Evolutionary conservation across 768 basidiomycete species (phyloP), one percentile per base, ranked within the genome.

Genomic region (Hericium coralloides): DNA sequence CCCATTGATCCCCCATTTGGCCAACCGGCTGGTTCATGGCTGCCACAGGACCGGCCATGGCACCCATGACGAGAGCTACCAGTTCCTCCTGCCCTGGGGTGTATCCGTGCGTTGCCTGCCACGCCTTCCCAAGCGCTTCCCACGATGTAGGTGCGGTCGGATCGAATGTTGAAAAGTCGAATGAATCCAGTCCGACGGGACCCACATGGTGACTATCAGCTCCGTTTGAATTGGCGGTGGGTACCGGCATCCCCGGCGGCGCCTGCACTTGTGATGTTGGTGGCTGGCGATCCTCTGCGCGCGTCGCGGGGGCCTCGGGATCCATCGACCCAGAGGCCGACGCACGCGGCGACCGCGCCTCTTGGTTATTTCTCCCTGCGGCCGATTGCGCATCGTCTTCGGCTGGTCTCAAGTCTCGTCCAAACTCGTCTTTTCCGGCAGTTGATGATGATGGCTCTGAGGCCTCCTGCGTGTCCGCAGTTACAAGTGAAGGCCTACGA

Each of bases 401-500:
- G 39, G 87, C 83, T 38, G 79, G 72, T 64, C 89, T 79, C 66
- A 90, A 77, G 68, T 92, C 89, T 64, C 90, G 84, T 63, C 90
- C 89, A 70, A 92, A 92, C 70, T 92, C 89, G 78, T 92, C 89
- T 70, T 83, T 89, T 57, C 73, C 83, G n/a, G 68, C 62, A 54
- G 66, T 66, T 38, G 49, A 53, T 36, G 31, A 55, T 41, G 67
- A 49, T 20, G 62, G 53, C 36, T 55, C 55, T 57, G 65, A 55
- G 55, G 67, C 62, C 20, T 14, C 14, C 51, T 53, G 39, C 39
- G 55, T 4, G 52, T 57, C 55, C 38, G 55, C 49, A 45, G 43
- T 55, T 39, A 48, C 26, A 43, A 59, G 8, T 49, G 58, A 59
- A n/a, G 63, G 68, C 59, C 60, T 61, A 67, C 53, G 64, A 65